Evolutionary conservation across 768 basidiomycete genomes (phyloP), one percentile per base, ranked within the genome.

Genomic region (Hirschioporus abietinus): DNA sequence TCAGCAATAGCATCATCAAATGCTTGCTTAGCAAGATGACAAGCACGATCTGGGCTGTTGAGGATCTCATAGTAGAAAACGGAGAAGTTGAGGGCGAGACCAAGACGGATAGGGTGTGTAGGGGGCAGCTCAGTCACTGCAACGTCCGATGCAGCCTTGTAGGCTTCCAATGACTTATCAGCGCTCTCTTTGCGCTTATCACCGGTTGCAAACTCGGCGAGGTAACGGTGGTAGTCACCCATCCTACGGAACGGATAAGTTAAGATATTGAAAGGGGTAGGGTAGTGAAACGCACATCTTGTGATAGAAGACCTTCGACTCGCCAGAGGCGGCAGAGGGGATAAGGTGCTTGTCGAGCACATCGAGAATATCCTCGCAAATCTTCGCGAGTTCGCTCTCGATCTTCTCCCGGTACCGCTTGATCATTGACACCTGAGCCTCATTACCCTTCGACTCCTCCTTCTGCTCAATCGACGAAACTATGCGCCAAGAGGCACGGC

Each of bases 21-120:
- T 2, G 93, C 94, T 73, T 92, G 91, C 79, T 95, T 95, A 64
- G 92, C 93, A 67, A 95, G 82, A 75, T 91, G 90, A 76, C 92
- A 94, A 35, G 93, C 93, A 69, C 91, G 83, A 73, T 93, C 91
- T 24, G 94, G 92, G 74, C 89, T 91, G 76, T 89, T 88, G 70
- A 87, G 84, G 71, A 95, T 92, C 75, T 95, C 89, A 75, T 93
- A 93, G 76, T 91, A 95, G 81, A 92, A 96, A 63, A 96, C 94
- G 23, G 92, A 90, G 79, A 96, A 95, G 80, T 95, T 96, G 72
- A 96, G 83, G 35, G 93, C 93, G 64, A 96, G 81, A 36, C 93
- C 94, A 66, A 96, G 81, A 72, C 93, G 86, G 68, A 93, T 95
- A 65, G 94, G 93, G 78, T 95, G 91, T 61, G 90, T 86, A 7